A percentile compares a stretch with the other conserved stretches of the same genome.
phyloP scores from a whole-genome alignment of 106 monocot species.

The Chionographis japonica region DNA sequence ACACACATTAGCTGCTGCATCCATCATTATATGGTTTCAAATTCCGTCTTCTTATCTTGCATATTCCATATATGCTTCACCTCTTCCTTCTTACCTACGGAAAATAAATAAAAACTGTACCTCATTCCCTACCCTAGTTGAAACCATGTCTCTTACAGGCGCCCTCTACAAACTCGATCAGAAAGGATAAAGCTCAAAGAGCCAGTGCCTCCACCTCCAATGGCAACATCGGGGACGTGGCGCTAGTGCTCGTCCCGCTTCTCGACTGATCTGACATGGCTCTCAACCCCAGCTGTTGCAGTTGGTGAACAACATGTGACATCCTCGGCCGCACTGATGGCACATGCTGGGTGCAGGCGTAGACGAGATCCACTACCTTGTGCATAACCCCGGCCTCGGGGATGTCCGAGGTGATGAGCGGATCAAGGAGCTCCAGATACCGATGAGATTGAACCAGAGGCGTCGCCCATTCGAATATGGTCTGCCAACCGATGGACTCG shows the following conservation, averaged over 20 bases:
- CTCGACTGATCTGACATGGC: conserved; percentile 37
- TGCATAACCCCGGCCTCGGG: conserved; percentile 73
- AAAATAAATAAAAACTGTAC: no score
- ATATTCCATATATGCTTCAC: no score
- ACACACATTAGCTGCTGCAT: no score
- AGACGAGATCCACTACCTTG: conserved; percentile 91
- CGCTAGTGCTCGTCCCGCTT: conserved; percentile 50
- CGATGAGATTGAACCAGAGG: conserved; percentile 89
- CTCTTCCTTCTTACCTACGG: no score
- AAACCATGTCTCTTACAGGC: no score
- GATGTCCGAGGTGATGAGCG: conserved; percentile 45
- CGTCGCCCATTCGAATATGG: conserved; percentile 96
- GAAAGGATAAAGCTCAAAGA: not conserved
- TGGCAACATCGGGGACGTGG: conserved; percentile 61
- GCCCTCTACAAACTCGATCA: no score
- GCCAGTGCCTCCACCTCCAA: conserved; percentile 36
- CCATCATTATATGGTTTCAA: no score
- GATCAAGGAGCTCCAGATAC: conserved; percentile 80
- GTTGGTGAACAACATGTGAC: conserved; percentile 96
- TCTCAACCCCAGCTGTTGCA: conserved; percentile 66
- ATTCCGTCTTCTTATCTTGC: no score
- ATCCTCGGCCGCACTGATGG: conserved; percentile 95
- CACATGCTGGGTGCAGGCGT: conserved; percentile 94
- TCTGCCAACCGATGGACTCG: conserved; percentile 80
- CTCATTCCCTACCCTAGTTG: no score